phyloP scores from a whole-genome alignment of 2,329 filamentous ascomycete genomes.

The Cryphonectria radicalis region DNA sequence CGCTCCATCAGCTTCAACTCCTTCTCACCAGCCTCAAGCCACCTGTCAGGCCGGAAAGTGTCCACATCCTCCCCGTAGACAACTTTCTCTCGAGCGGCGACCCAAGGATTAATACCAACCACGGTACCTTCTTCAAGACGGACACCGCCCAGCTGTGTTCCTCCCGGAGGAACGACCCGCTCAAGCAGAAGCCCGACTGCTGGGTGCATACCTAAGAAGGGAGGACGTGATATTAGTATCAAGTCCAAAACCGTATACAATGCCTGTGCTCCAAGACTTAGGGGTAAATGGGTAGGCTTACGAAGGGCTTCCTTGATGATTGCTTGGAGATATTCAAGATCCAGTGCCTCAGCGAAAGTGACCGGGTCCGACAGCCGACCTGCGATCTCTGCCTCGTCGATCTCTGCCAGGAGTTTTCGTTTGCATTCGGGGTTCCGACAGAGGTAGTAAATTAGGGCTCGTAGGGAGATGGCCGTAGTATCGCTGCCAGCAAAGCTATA shows the following conservation, averaged over 20 bases:
- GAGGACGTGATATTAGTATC: too few relatives aligned
- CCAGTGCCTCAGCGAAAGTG: constrained; percentile 42
- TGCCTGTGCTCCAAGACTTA: constrained; percentile 15
- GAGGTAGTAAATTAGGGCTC: constrained; percentile 51
- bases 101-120: constrained; percentile 48
- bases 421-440: constrained; percentile 48
- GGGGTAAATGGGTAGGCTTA: constrained; percentile 18
- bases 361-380: constrained; percentile 38
- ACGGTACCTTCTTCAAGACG: constrained; percentile 50
- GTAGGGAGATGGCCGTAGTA: constrained; percentile 52
- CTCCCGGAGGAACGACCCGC: constrained; percentile 41
- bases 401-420: constrained; percentile 47
- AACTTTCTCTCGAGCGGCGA: constrained; percentile 42
- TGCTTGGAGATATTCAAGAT: constrained; percentile 52
- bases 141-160: constrained; percentile 42
- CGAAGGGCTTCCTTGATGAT: constrained; percentile 53
- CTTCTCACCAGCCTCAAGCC: constrained; percentile 45
- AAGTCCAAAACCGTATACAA: constrained; percentile 15
- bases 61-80: constrained; percentile 46
- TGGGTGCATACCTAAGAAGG: constrained; percentile 40
- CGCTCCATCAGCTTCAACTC: constrained; percentile 39
- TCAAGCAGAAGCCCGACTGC: constrained; percentile 44
- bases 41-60: constrained; percentile 53
- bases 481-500: constrained; percentile 53
- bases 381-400: constrained; percentile 41